phyloP scores from a whole-genome alignment of 345 rosid species.

The Reutealis trisperma region DNA sequence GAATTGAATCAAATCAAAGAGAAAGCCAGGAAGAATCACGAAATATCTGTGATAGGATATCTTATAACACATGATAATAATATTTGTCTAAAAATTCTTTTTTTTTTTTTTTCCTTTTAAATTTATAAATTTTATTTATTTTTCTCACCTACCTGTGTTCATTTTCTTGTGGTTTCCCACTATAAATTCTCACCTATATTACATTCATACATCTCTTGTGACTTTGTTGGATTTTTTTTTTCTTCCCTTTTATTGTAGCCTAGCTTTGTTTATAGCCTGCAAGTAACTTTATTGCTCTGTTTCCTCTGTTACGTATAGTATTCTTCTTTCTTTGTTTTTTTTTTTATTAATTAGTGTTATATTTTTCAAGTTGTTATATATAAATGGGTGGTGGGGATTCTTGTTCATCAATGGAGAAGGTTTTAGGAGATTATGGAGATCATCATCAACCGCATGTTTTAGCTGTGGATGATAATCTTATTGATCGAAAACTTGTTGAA shows the following conservation, averaged over 20 bases:
- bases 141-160: slow-evolving; percentile 28
- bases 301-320: slow-evolving; percentile 6
- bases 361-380: too few species aligned
- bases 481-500: slow-evolving; percentile 71
- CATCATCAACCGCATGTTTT: slow-evolving; percentile 57
- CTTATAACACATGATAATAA: slow-evolving; percentile 4
- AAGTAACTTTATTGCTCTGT: background rate
- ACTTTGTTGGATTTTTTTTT: slow-evolving; percentile 18
- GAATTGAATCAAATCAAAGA: slow-evolving; percentile 46
- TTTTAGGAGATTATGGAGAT: slow-evolving; percentile 27
- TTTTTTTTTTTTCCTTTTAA: too few species aligned
- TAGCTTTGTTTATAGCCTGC: background rate
- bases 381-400: slow-evolving; percentile 28
- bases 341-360: background rate
- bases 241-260: background rate
- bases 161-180: slow-evolving; percentile 28
- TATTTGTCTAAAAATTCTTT: too few species aligned
- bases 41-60: slow-evolving; percentile 61
- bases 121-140: background rate
- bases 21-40: slow-evolving; percentile 58
- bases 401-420: slow-evolving; percentile 33
- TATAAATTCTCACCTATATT: slow-evolving; percentile 23
- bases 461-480: slow-evolving; percentile 81
- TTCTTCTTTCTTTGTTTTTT: slow-evolving; percentile 5
- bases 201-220: slow-evolving; percentile 44